Evolutionary conservation across 148 eudicot genomes (phyloP).

Genomic region (Arctostaphylos glauca): DNA sequence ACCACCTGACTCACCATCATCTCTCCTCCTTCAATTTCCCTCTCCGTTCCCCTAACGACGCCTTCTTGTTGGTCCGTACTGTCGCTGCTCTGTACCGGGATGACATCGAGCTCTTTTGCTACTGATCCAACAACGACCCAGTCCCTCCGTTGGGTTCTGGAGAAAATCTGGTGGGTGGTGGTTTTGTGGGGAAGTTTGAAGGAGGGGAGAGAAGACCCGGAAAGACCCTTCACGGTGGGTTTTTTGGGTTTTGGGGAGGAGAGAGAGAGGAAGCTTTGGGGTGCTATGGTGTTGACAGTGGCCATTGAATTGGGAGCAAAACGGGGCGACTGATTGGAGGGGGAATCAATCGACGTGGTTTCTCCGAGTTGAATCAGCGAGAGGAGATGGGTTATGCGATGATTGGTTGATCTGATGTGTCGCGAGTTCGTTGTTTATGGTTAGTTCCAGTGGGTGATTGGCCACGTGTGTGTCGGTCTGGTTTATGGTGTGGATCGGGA

Average conservation of each 20-base stretch:
- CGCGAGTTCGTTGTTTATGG: background rate
- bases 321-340: slow-evolving; percentile 16
- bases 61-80: slow-evolving; percentile 44
- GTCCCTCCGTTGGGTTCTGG: slow-evolving; percentile 21
- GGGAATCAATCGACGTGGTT: slow-evolving; percentile 20
- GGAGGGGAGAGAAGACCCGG: slow-evolving; percentile 7
- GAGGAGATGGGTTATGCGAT: background rate
- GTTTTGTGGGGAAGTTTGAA: slow-evolving; percentile 3
- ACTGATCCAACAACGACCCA: slow-evolving; percentile 27
- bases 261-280: slow-evolving; percentile 25
- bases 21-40: slow-evolving; percentile 30
- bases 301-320: slow-evolving; percentile 27
- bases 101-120: slow-evolving; percentile 37
- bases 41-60: slow-evolving; percentile 24
- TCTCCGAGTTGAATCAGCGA: slow-evolving; percentile 22
- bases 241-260: slow-evolving; percentile 34
- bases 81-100: slow-evolving; percentile 48
- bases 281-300: slow-evolving; percentile 17
- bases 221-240: slow-evolving; percentile 9
- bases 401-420: slow-evolving; percentile 8
- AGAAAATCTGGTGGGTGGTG: slow-evolving; percentile 14
- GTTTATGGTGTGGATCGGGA: background rate
- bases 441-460: background rate
- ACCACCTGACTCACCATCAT: slow-evolving; percentile 38
- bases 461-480: background rate